Conservation (phyloP, 148 eudicot species). For the Cornus kousa region DNA sequence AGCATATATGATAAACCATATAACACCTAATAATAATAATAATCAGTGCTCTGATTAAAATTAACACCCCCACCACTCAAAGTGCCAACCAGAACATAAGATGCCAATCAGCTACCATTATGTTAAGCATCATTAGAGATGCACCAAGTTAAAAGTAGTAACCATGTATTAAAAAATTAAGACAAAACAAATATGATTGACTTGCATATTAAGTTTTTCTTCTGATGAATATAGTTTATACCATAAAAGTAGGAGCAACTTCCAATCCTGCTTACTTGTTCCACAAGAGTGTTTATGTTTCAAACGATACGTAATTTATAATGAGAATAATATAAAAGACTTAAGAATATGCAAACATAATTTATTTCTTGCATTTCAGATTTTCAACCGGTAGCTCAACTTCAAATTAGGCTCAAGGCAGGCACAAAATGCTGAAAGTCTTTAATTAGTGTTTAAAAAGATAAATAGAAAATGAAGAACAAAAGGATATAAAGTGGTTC, state of each 20-base stretch:
- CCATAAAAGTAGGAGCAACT: background rate
- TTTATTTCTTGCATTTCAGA: background rate
- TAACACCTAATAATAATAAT: no score
- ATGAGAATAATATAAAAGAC: background rate
- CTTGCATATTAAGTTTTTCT: background rate
- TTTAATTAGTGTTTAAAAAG: background rate
- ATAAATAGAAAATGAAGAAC: no score
- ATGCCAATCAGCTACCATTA: background rate
- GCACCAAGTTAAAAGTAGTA: background rate
- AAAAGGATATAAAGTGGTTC: no score
- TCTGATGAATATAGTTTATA: background rate
- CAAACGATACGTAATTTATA: background rate
- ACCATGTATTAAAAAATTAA: background rate
- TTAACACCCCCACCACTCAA: background rate
- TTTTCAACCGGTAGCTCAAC: conserved; percentile 5
- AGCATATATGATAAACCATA: background rate
- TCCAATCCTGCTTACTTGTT: background rate
- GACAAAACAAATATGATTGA: conserved; percentile 2
- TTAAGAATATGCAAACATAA: no score
- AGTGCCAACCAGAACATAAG: background rate
- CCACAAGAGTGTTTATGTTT: background rate
- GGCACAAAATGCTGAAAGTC: background rate
- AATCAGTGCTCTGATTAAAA: background rate
- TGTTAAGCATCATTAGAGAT: background rate
- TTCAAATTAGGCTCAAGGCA: background rate